Evolutionary conservation across 768 basidiomycete species (phyloP).

Genomic region (Daedaleopsis nitida): DNA sequence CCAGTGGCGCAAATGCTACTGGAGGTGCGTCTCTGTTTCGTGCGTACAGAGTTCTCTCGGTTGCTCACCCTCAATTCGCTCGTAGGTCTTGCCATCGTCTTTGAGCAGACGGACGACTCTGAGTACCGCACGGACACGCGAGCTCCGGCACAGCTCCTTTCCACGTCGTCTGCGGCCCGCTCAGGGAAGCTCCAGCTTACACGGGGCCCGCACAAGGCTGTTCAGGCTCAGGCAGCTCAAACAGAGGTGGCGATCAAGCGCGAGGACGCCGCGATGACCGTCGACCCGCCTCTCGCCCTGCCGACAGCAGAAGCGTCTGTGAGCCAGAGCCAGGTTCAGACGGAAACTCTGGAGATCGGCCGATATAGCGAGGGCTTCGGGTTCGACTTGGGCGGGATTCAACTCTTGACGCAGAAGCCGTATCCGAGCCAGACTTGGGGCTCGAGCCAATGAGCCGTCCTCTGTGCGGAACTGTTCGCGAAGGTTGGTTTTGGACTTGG

Average conservation of each 20-base stretch:
- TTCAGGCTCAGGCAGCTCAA: neutral
- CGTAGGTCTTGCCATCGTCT: neutral
- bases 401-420: slow-evolving; percentile 16
- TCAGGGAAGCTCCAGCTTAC: slow-evolving; percentile 11
- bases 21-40: neutral
- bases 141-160: neutral
- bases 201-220: slow-evolving; percentile 4
- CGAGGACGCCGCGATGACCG: slow-evolving; percentile 2
- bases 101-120: neutral
- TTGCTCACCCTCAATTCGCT: neutral
- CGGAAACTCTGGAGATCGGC: neutral
- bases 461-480: neutral
- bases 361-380: slow-evolving; percentile 15
- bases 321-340: slow-evolving; percentile 4
- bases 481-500: neutral
- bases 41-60: neutral
- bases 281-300: neutral
- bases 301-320: neutral
- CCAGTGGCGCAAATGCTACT: neutral
- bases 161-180: neutral
- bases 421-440: slow-evolving; percentile 13
- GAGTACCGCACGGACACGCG: neutral
- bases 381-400: slow-evolving; percentile 8
- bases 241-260: slow-evolving; percentile 5
- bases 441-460: neutral